Evolutionary conservation across 805 yeast genomes (phyloP), one percentile per base, ranked within the genome.

Genomic region (Saccharomycopsis guyanensis): DNA sequence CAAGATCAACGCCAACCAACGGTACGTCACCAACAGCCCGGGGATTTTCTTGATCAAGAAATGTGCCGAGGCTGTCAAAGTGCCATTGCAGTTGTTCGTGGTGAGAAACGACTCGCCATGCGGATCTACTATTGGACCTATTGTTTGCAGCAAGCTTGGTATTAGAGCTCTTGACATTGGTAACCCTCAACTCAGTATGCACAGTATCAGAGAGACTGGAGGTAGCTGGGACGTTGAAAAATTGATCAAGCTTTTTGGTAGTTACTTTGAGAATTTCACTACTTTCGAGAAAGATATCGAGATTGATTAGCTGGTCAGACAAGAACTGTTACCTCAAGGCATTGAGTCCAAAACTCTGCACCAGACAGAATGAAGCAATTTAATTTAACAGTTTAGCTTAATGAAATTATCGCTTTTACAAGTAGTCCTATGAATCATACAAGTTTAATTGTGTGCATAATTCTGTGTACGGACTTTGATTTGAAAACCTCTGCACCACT

Each of bases 71-170:
- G 56, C 57, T 23, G 80, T 78, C 3, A 65, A 75, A 55, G 82
- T 85, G n/a, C 96, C 97, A 15, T 65, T 91, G 52, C 98, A 91
- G 64, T 64, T 88, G 47, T 87, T 91, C 66, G 97, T 89, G n/a
- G 95, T 84, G 23, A 76, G 91, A 46, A 93, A 91, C 62, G 95
- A 85, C 59, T 80, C 94, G 2, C 86, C 96, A 2, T 91, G 97
- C 65, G 98, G 98, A 2, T 82, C 95, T 1, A 91, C 98, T 1
- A 91, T 91, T 58, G 98, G 97, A 1, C 97, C 97, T 18, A 85
- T 89, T 63, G 68, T 91, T 48, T 82, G 96, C 31, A 81, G 95
- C 2, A 83, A 83, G 55, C 72, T 88, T 33, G 97, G 97, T 44
- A 73, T 89, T 42, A 74, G 93, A 59, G 86, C 96, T 2, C 65